phyloP scores from a whole-genome alignment of 176 grass and related monocot genomes.

The Oryza meridionalis region DNA sequence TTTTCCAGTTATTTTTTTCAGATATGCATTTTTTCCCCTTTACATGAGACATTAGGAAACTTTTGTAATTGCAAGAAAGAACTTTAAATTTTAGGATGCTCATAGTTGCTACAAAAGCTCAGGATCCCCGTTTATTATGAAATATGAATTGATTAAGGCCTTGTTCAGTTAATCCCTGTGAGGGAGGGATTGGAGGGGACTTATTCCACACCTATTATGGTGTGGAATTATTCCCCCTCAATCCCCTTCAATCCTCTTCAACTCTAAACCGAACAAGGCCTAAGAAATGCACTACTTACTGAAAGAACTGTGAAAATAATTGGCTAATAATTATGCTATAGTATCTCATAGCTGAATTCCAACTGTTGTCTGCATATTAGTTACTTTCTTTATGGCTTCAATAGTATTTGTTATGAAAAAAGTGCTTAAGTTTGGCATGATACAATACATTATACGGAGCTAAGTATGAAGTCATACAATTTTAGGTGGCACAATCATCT shows the following conservation, averaged over 20 bases:
- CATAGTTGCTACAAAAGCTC: background rate
- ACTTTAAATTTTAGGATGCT: background rate
- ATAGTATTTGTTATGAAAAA: background rate
- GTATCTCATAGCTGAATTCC: background rate
- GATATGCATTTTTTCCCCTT: conserved; percentile 1
- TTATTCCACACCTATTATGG: too few relatives aligned
- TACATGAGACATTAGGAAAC: background rate
- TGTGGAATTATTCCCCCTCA: too few relatives aligned
- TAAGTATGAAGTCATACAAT: conserved; percentile 36
- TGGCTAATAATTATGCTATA: background rate
- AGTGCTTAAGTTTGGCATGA: background rate
- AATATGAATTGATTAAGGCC: background rate
- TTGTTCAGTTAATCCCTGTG: too few relatives aligned
- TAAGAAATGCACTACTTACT: background rate
- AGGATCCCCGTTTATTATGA: background rate
- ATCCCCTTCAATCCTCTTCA: too few relatives aligned
- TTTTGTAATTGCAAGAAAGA: background rate
- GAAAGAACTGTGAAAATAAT: conserved; percentile 15
- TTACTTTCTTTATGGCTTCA: conserved; percentile 5
- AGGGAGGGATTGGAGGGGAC: too few relatives aligned
- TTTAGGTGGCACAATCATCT: conserved; percentile 99
- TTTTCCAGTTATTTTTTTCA: conserved; percentile 1
- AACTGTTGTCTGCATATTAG: background rate
- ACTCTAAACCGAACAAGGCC: too few relatives aligned
- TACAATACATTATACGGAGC: conserved; percentile 1